Percentiles rank a stretch among this genome's conserved stretches.
phyloP scores from a whole-genome alignment of 768 basidiomycete species.

The Tremella fuciformis region DNA sequence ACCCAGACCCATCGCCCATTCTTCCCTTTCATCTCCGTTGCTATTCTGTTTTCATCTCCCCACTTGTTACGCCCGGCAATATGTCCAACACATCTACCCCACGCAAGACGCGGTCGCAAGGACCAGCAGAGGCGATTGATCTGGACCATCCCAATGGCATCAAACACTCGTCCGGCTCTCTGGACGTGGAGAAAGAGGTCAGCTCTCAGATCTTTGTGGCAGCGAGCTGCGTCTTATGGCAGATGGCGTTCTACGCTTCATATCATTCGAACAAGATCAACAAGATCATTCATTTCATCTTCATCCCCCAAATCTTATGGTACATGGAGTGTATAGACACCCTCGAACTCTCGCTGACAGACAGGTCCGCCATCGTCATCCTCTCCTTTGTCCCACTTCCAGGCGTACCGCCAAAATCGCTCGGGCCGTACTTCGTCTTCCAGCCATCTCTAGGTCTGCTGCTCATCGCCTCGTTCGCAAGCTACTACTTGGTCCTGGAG shows the following conservation, averaged over 20 bases:
- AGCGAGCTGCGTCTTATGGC: constrained; percentile 1
- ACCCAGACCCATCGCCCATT: too few relatives aligned
- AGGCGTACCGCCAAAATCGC: constrained; percentile 13
- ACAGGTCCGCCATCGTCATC: constrained; percentile 35
- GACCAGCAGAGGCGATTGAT: constrained; percentile 24
- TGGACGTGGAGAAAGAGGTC: constrained; percentile 38
- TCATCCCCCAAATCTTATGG: constrained; percentile 82
- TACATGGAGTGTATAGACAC: constrained; percentile 46
- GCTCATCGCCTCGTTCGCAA: constrained; percentile 60
- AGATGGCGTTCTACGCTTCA: constrained; percentile 90
- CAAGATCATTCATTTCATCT: constrained; percentile 77
- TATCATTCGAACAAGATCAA: constrained; percentile 84
- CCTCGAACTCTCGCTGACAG: background rate
- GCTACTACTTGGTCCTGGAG: constrained; percentile 78
- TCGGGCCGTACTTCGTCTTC: constrained; percentile 57
- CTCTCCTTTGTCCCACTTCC: constrained; percentile 28
- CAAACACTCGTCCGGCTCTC: constrained; percentile 9
- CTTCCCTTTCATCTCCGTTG: too few relatives aligned
- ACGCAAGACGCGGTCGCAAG: constrained; percentile 20
- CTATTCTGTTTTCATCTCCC: too few relatives aligned
- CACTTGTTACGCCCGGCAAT: background rate
- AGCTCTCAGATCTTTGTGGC: background rate
- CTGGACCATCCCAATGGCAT: constrained; percentile 11
- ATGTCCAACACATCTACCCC: constrained; percentile 9
- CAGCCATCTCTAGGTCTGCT: constrained; percentile 68